Percentiles rank a stretch among this genome's conserved stretches.
Evolutionary conservation across 2,329 filamentous ascomycete species (phyloP).

Genomic region (Dendrostoma leiphaemia): DNA sequence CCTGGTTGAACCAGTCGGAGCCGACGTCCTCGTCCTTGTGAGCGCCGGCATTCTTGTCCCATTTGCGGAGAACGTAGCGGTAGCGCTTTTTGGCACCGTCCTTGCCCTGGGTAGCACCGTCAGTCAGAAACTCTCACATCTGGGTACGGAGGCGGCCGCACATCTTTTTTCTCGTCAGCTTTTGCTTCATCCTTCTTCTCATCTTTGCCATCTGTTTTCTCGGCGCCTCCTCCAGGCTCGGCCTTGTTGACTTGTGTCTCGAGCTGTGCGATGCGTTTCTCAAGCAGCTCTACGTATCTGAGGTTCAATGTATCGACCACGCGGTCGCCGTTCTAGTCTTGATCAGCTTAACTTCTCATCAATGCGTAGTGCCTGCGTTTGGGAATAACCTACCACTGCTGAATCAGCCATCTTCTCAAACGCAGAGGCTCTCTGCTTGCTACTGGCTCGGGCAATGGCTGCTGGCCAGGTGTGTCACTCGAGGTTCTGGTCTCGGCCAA

Average conservation of each 20-base stretch:
- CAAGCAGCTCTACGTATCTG: slow-evolving; percentile 5
- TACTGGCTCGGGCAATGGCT: neutral
- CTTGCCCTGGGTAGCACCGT: neutral
- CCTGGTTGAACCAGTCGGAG: slow-evolving; percentile 7
- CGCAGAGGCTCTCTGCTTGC: neutral
- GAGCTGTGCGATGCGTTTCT: slow-evolving; percentile 6
- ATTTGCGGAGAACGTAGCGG: slow-evolving; percentile 13
- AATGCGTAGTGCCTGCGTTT: neutral
- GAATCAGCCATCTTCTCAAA: neutral
- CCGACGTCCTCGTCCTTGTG: slow-evolving; percentile 16
- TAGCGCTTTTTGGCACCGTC: slow-evolving; percentile 8
- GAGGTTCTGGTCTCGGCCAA: too few species aligned
- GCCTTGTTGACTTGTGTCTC: neutral
- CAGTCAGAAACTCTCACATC: neutral
- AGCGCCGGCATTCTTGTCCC: slow-evolving; percentile 13
- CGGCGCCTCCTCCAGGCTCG: neutral
- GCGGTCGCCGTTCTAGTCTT: neutral
- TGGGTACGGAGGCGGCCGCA: neutral
- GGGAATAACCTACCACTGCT: neutral
- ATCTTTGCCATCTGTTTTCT: neutral
- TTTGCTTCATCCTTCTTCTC: neutral
- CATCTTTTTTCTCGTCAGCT: neutral
- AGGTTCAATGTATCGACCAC: neutral
- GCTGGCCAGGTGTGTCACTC: too few species aligned
- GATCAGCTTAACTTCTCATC: neutral